phyloP scores from a whole-genome alignment of 2,329 filamentous ascomycete genomes.

The Xylaria sp. region DNA sequence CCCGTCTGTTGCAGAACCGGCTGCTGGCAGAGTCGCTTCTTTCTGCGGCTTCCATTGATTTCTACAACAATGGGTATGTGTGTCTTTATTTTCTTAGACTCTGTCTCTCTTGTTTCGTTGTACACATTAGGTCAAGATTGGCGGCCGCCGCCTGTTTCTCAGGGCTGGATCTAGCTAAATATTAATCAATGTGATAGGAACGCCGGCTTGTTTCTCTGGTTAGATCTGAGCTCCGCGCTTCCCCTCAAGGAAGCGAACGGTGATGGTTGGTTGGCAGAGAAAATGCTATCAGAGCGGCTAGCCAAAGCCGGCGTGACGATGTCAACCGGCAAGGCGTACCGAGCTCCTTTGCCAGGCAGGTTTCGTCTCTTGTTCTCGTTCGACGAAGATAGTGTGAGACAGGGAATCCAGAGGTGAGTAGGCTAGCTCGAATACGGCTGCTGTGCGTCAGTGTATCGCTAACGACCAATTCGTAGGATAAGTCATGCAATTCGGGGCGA shows the following conservation, averaged over 20 bases:
- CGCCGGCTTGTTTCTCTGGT: conserved; percentile 42
- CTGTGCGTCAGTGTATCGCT: neutral
- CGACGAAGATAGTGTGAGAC: conserved; percentile 34
- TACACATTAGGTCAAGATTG: neutral
- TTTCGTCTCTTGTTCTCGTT: conserved; percentile 41
- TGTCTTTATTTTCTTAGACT: neutral
- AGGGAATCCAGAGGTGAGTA: conserved; percentile 41
- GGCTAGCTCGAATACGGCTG: too few relatives aligned
- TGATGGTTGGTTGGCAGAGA: conserved; percentile 42
- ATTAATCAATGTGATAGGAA: conserved; percentile 28
- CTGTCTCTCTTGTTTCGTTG: neutral
- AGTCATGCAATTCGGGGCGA: neutral
- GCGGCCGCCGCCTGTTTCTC: neutral
- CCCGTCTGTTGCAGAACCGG: conserved; percentile 27
- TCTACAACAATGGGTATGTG: conserved; percentile 40
- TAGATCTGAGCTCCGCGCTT: conserved; percentile 37
- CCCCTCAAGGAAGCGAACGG: conserved; percentile 37
- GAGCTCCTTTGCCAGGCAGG: conserved; percentile 35
- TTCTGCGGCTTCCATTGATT: conserved; percentile 34
- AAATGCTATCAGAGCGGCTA: conserved; percentile 36
- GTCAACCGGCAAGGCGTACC: conserved; percentile 37
- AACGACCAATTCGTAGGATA: neutral
- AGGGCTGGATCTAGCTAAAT: neutral
- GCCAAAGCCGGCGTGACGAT: conserved; percentile 37
- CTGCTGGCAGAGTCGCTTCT: conserved; percentile 38